A percentile compares a stretch with the other conserved stretches of the same genome.
phyloP scores from a whole-genome alignment of 202 grass and related monocot genomes.

The Setaria viridis region DNA sequence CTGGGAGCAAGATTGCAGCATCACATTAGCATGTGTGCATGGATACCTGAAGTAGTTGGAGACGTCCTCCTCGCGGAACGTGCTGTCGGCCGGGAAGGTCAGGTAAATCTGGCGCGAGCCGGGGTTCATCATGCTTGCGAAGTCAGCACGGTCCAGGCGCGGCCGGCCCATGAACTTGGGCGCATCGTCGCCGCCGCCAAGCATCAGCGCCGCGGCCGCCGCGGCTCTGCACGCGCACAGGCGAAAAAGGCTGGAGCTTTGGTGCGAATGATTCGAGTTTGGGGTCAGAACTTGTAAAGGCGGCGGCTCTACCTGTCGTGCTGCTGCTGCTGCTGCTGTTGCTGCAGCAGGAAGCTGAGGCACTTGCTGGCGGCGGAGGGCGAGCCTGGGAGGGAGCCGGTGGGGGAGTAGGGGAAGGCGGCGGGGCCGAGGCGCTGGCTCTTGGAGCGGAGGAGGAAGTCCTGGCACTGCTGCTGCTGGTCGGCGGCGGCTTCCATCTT shows the following conservation, averaged over 20 bases:
- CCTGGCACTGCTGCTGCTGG: conserved; percentile 49
- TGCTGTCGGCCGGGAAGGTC: conserved; percentile 93
- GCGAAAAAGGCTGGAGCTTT: conserved; percentile 38
- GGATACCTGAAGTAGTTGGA: conserved; percentile 92
- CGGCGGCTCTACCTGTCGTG: conserved; percentile 65
- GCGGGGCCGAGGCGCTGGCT: conserved; percentile 62
- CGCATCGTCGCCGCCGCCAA: conserved; percentile 59
- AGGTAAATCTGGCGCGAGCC: conserved; percentile 89
- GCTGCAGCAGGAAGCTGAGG: conserved; percentile 73
- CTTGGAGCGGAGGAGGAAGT: conserved; percentile 78
- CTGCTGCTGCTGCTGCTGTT: conserved; percentile 70
- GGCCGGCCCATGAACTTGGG: conserved; percentile 82
- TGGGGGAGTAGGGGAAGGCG: conserved; percentile 77
- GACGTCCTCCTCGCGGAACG: conserved; percentile 94
- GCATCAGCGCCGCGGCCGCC: conserved; percentile 66
- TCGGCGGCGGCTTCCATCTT: conserved; percentile 42
- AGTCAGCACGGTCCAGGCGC: conserved; percentile 69
- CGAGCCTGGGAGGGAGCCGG: conserved; percentile 69
- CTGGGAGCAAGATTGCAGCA: neutral
- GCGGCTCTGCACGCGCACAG: conserved; percentile 42
- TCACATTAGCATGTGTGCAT: neutral
- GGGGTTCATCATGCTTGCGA: conserved; percentile 77
- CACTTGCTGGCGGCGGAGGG: conserved; percentile 75
- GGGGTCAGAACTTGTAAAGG: neutral
- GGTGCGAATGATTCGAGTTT: conserved; percentile 5